These are phyloP conservation scores for Aspergillus floridensis DNA, from an alignment of 2,329 filamentous ascomycete species.

Conservation along the genomic window DNA sequence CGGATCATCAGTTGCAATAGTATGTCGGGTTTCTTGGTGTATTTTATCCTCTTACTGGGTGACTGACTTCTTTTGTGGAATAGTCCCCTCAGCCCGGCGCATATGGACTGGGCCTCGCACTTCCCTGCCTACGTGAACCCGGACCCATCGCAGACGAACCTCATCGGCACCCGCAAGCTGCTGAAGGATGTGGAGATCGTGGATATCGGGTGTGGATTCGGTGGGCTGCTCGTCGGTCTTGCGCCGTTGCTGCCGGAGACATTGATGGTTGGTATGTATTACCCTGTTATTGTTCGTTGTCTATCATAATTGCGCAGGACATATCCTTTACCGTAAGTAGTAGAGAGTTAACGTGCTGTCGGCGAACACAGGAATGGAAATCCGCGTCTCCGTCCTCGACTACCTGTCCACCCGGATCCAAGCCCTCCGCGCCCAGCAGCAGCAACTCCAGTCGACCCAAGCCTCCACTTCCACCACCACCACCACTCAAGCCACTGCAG, in stretches of 20 bases:
- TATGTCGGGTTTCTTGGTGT: slow-evolving; percentile 47
- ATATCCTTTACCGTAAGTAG: too few species aligned
- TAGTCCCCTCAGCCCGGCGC: slow-evolving; percentile 72
- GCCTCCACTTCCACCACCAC: slow-evolving; percentile 3
- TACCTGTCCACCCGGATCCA: slow-evolving; percentile 86
- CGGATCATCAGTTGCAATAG: slow-evolving; percentile 88
- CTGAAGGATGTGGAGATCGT: slow-evolving; percentile 80
- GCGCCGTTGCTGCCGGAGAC: slow-evolving; percentile 77
- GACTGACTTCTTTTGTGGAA: not conserved
- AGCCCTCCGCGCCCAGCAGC: slow-evolving; percentile 62
- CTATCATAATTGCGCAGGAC: not conserved
- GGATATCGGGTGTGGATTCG: slow-evolving; percentile 96
- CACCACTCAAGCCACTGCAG: not conserved
- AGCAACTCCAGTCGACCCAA: slow-evolving; percentile 22
- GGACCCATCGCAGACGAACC: slow-evolving; percentile 32
- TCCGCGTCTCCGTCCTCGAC: slow-evolving; percentile 82
- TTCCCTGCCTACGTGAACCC: slow-evolving; percentile 69
- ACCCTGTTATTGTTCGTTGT: not conserved
- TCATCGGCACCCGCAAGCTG: slow-evolving; percentile 43
- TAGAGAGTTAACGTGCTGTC: too few species aligned
- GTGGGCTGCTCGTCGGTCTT: slow-evolving; percentile 82
- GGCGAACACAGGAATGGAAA: slow-evolving; percentile 70
- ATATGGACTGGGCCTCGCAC: slow-evolving; percentile 88
- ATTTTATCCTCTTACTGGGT: too few species aligned
- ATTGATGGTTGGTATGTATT: slow-evolving; percentile 69